These are phyloP conservation scores for Murraya paniculata DNA, from an alignment of 345 rosid genomes.

Conservation along the genomic window DNA sequence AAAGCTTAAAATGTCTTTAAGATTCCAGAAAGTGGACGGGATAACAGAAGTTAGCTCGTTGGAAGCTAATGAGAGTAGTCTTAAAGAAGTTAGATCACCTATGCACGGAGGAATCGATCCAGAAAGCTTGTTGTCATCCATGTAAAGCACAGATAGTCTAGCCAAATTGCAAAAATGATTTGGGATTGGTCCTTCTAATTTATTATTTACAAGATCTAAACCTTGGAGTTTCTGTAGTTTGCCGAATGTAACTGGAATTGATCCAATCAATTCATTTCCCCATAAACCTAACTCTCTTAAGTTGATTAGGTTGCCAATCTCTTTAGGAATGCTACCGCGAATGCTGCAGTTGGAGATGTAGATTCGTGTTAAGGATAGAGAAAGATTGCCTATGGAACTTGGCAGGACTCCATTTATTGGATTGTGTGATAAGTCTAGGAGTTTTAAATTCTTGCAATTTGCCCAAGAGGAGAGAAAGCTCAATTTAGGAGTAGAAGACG, in stretches of 20 bases:
- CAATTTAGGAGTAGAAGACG: not conserved
- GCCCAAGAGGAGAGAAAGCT: constrained; percentile 16
- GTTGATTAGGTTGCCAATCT: constrained; percentile 8
- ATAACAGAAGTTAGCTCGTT: no score
- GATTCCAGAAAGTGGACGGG: no score
- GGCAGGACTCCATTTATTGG: constrained; percentile 14
- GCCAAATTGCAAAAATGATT: not conserved
- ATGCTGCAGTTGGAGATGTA: not conserved
- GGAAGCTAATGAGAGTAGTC: no score
- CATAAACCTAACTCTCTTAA: not conserved
- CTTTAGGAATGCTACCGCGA: constrained; percentile 14
- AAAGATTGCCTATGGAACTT: constrained; percentile 9
- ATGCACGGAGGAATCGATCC: not conserved
- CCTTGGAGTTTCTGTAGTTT: not conserved
- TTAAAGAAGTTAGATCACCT: no score
- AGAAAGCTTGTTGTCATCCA: constrained; percentile 1
- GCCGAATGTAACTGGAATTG: constrained; percentile 13
- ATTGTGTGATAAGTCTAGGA: not conserved
- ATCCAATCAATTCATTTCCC: constrained; percentile 11
- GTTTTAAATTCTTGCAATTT: not conserved
- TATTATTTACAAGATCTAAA: not conserved
- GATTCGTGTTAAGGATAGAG: not conserved
- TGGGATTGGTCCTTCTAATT: constrained; percentile 12
- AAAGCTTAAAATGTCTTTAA: no score
- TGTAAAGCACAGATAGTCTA: not conserved